Base-by-base conservation (phyloP, 371 early-diverging fungal genomes). In the Nematocida homosporus region DNA sequence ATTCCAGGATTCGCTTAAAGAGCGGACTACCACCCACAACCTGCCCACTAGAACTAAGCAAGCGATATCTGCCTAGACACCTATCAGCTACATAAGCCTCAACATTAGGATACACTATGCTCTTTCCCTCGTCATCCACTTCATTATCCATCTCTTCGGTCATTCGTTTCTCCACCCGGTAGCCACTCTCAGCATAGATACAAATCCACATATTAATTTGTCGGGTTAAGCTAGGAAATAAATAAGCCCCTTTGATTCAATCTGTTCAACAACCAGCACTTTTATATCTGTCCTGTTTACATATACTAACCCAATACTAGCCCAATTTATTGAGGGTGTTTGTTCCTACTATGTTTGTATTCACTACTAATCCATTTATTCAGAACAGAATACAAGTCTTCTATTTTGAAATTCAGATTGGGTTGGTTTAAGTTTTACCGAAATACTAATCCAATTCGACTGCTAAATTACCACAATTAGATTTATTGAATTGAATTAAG, bases 141-240 rank as follows among this genome's bases (percentile, higher is more conserved):
- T 65, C 38, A 4, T 57, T 53, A 25, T 53, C 41, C 13, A 1
- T 8, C 5, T 50, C 0, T 8, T 56, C 42, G 29, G 56, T 40
- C 20, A 72, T 38, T 30, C 50, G 60, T 47, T 72, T 72, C 32
- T 72, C 75, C 63, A 72, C 63, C 30, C 10, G 18, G 29, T 64
- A 63, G 6, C 25, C 52, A 6, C 34, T 55, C 37, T 52, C 48
- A 10, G 3, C 16, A 54, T 61, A 72, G 18, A 72, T 55, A 5
- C 38, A 29, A 23, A 72, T 38, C 75, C 75, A 72, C 75, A 72
- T 72, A 68, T 50, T n/a, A n/a, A n/a, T n/a, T n/a, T n/a, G n/a
- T n/a, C n/a, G n/a, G n/a, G n/a, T n/a, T n/a, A n/a, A 40, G n/a
- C n/a, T n/a, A n/a, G n/a, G n/a, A n/a, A n/a, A n/a, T n/a, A n/a